Percentiles rank a stretch among this genome's conserved stretches.
phyloP scores from a whole-genome alignment of 805 yeast genomes.

The Candida saitoana region DNA sequence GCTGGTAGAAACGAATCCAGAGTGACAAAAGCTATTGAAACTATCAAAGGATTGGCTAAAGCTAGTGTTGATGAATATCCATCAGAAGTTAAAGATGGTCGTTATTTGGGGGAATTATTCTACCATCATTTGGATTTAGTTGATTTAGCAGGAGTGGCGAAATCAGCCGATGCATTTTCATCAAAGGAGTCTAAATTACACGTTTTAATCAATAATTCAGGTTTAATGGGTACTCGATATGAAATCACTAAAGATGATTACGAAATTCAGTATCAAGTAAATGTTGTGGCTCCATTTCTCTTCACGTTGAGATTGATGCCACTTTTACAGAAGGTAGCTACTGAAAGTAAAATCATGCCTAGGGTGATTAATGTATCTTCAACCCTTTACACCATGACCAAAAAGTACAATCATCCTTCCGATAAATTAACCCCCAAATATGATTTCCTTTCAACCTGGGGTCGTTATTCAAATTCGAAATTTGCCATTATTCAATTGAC shows the following conservation, averaged over 20 bases:
- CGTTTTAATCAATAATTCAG: slow-evolving; percentile 38
- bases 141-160: slow-evolving; percentile 24
- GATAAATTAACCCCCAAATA: slow-evolving; percentile 23
- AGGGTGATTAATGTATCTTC: slow-evolving; percentile 31
- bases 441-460: slow-evolving; percentile 21
- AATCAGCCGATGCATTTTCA: slow-evolving; percentile 23
- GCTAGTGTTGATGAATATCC: slow-evolving; percentile 12
- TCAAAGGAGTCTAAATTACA: slow-evolving; percentile 26
- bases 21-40: slow-evolving; percentile 29
- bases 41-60: slow-evolving; percentile 29
- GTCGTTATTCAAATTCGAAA: slow-evolving; percentile 35
- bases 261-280: slow-evolving; percentile 41
- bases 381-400: slow-evolving; percentile 26
- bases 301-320: slow-evolving; percentile 31
- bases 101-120: slow-evolving; percentile 47
- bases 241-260: slow-evolving; percentile 32
- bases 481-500: slow-evolving; percentile 29
- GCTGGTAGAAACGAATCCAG: slow-evolving; percentile 32
- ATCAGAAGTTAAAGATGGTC: slow-evolving; percentile 10
- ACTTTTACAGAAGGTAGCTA: slow-evolving; percentile 16
- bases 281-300: slow-evolving; percentile 30
- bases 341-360: slow-evolving; percentile 17
- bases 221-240: slow-evolving; percentile 38
- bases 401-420: slow-evolving; percentile 21
- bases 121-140: slow-evolving; percentile 55